A percentile compares a stretch with the other conserved stretches of the same genome.
Conservation (phyloP, 1,284 basidiomycete genomes). For the Volvariella volvacea region DNA sequence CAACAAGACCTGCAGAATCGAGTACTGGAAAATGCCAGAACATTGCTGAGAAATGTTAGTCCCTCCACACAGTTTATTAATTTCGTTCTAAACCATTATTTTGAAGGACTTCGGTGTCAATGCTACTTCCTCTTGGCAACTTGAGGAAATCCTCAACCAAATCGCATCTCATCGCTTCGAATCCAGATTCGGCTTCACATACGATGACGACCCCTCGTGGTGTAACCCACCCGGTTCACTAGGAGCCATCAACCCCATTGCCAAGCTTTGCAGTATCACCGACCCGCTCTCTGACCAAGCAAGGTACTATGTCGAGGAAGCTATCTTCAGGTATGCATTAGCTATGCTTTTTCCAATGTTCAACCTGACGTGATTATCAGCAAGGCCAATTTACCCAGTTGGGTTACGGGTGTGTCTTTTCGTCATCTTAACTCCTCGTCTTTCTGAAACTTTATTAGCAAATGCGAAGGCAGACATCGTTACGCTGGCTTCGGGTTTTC, state of each 20-base stretch:
- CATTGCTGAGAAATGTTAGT: no score
- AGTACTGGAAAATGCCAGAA: no score
- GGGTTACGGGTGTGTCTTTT: neutral
- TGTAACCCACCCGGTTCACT: neutral
- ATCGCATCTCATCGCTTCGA: conserved; percentile 1
- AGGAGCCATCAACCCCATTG: neutral
- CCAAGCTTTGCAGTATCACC: no score
- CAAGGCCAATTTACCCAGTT: neutral
- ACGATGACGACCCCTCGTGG: neutral
- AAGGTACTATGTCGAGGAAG: no score
- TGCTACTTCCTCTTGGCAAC: neutral
- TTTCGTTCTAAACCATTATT: no score
- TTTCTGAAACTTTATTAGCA: neutral
- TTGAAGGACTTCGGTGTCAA: neutral
- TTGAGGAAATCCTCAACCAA: neutral
- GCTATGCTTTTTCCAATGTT: no score
- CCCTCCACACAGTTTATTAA: no score
- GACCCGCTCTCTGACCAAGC: no score
- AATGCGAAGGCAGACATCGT: neutral
- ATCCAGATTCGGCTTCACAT: neutral
- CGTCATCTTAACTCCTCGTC: neutral
- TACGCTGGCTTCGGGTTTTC: neutral
- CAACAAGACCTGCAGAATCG: no score
- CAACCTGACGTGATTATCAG: no score
- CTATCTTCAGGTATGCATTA: no score